Evolutionary conservation across 257 asterid genomes (phyloP).

Genomic region (Rhazya stricta): DNA sequence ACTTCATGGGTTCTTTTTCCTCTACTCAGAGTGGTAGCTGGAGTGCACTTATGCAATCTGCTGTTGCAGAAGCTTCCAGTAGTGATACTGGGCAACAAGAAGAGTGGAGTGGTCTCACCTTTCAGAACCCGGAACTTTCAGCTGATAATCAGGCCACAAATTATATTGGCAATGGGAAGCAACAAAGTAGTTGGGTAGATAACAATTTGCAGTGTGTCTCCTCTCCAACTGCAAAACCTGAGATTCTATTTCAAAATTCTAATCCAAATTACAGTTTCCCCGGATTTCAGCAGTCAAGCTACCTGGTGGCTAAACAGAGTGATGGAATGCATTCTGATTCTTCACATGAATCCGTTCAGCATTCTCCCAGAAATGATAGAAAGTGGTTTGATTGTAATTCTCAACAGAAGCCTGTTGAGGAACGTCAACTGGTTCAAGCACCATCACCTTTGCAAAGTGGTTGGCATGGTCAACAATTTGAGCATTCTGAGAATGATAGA

Average conservation of each 20-base stretch:
- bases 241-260: constrained; percentile 26
- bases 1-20: constrained; percentile 28
- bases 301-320: constrained; percentile 31
- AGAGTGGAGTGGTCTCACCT: constrained; percentile 80
- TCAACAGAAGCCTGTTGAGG: constrained; percentile 35
- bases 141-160: constrained; percentile 41
- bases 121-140: constrained; percentile 62
- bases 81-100: constrained; percentile 69
- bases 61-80: constrained; percentile 74
- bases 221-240: constrained; percentile 51
- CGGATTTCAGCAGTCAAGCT: constrained; percentile 35
- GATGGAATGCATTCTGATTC: constrained; percentile 44
- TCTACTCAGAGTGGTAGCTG: constrained; percentile 68
- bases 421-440: constrained; percentile 34
- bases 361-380: constrained; percentile 27
- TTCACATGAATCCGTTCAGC: constrained; percentile 32
- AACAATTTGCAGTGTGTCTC: constrained; percentile 40
- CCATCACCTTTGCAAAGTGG: constrained; percentile 27
- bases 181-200: constrained; percentile 53
- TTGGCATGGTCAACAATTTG: constrained; percentile 31
- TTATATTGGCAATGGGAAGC: constrained; percentile 35
- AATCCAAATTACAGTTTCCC: constrained; percentile 32
- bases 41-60: constrained; percentile 96
- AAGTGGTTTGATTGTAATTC: constrained; percentile 34
- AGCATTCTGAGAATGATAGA: constrained; percentile 20